Evolutionary conservation across 306 rosid genomes (phyloP), one percentile per base, ranked within the genome.

Genomic region (Mimosa pudica): DNA sequence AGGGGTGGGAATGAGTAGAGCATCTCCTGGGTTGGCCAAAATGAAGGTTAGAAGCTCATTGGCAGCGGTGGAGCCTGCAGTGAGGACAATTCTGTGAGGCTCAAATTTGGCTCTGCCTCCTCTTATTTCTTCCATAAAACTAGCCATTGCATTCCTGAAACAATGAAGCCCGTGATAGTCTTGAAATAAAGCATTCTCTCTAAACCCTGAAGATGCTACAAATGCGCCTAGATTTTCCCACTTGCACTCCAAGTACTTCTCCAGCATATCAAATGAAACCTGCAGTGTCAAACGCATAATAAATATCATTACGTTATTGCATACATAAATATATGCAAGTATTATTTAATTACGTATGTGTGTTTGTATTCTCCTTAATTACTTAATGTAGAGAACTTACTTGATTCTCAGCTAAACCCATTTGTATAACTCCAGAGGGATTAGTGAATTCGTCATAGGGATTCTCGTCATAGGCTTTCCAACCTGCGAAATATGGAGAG

Each of bases 361-460:
- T 24, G 30, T 24, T 24, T 24, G 30, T 20, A 24, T 55, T 55
- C 16, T 61, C 30, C 41, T 60, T 60, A 38, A 38, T 38, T 38
- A 38, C 30, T 5, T 54, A 66, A 16, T 36, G 6, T 38, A 66
- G 47, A 24, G 12, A 6, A 77, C 89, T 86, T 70, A 91, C 98
- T 89, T 94, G 98, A 89, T 94, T 94, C 73, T 94, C 98, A 1
- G 97, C 98, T 12, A 94, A 74, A n/a, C 98, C 97, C 98, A 94
- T 92, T 86, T 92, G 98, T 38, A 94, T 91, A 30, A 94, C 97
- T 0, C 98, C 98, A 0, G 89, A 81, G 20, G 97, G 84, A 75
- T 92, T 94, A 2, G 84, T 85, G 1, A 77, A 41, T 57, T 90
- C 88, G 63, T 94, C 51, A 33, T 94, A 94, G 73, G 98, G 97